phyloP scores from a whole-genome alignment of 2,329 filamentous ascomycete species.

The Aureobasidium sp. region DNA sequence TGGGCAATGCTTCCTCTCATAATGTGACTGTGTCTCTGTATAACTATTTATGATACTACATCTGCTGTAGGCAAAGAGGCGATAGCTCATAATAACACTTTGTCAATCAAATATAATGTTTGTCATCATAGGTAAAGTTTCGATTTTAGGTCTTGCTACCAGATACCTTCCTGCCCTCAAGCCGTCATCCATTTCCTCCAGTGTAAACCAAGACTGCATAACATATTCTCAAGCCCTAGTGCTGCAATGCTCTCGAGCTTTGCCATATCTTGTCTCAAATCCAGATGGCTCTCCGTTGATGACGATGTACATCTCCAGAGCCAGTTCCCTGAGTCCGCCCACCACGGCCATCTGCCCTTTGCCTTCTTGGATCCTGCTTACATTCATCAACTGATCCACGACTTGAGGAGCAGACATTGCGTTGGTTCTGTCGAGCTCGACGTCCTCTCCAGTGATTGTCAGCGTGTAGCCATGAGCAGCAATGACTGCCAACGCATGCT shows the following conservation, averaged over 20 bases:
- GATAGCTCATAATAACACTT: background rate
- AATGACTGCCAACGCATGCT: background rate
- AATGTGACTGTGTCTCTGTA: no score
- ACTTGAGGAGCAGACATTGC: constrained; percentile 9
- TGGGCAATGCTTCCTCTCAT: background rate
- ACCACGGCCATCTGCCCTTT: background rate
- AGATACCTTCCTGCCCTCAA: background rate
- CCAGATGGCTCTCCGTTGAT: constrained; percentile 10
- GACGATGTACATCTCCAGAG: constrained; percentile 1
- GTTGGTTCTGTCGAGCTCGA: background rate
- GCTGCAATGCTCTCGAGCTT: background rate
- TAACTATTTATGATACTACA: no score
- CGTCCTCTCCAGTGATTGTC: background rate
- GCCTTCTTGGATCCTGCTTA: background rate
- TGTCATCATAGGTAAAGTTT: background rate
- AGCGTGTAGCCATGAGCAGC: constrained; percentile 1
- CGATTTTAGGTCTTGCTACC: background rate
- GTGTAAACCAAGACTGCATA: no score
- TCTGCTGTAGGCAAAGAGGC: no score
- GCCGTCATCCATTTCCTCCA: no score
- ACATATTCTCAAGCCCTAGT: background rate
- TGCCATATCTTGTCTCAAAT: background rate
- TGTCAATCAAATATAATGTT: background rate
- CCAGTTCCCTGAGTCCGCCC: background rate
- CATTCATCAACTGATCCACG: constrained; percentile 1